Evolutionary conservation across 345 rosid genomes (phyloP).

Genomic region (Aurinia saxatilis): DNA sequence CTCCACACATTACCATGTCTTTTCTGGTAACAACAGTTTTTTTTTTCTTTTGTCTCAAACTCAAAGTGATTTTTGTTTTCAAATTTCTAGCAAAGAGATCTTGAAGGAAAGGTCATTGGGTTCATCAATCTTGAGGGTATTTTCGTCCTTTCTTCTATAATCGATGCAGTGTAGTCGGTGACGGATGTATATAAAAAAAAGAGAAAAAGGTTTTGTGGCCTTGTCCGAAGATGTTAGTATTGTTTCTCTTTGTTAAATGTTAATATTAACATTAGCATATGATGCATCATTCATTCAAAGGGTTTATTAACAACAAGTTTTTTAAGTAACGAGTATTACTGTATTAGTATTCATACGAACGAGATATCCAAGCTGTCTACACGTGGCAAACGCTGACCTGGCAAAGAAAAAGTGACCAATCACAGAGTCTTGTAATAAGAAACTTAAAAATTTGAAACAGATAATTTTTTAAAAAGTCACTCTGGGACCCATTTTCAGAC

Average conservation of each 20-base stretch:
- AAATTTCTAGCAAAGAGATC: background rate
- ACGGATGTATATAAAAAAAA: too few relatives aligned
- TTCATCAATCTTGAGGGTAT: background rate
- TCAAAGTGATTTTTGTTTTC: too few relatives aligned
- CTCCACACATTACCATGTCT: background rate
- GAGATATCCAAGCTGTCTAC: conserved; percentile 10
- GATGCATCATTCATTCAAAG: too few relatives aligned
- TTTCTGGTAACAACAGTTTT: too few relatives aligned
- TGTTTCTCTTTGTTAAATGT: too few relatives aligned
- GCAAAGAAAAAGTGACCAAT: conserved; percentile 20
- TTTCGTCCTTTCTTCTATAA: background rate
- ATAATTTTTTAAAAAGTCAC: background rate
- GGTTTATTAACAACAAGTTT: background rate
- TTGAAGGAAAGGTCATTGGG: background rate
- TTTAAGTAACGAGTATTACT: background rate
- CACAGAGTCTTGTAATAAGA: background rate
- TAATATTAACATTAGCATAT: too few relatives aligned
- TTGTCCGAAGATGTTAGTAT: too few relatives aligned
- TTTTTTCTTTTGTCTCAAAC: too few relatives aligned
- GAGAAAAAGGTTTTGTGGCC: too few relatives aligned
- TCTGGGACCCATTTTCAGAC: background rate
- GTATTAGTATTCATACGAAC: background rate
- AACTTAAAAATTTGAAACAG: background rate
- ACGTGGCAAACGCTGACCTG: conserved; percentile 23
- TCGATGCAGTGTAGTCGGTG: background rate